Evolutionary conservation across 148 eudicot genomes (phyloP).

Genomic region (Selenicereus undatus): DNA sequence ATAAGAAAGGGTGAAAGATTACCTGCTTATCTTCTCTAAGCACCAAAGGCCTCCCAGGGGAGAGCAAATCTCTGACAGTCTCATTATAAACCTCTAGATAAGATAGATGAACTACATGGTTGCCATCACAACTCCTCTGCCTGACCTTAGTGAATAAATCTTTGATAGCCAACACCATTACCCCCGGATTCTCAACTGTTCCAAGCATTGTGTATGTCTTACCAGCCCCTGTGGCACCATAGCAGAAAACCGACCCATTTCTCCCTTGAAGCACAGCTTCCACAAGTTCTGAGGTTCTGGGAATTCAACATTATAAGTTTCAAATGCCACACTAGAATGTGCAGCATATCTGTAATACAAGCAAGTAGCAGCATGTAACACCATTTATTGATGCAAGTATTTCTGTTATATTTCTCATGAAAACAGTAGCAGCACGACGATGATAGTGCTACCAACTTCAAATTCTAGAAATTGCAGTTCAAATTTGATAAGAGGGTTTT

Average conservation of each 20-base stretch:
- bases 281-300: conserved; percentile 80
- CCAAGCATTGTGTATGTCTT: conserved; percentile 92
- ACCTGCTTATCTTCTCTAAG: conserved; percentile 94
- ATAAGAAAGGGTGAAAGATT: not conserved
- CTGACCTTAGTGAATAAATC: conserved; percentile 74
- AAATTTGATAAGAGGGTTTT: not conserved
- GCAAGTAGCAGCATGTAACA: not conserved
- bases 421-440: conserved; percentile 20
- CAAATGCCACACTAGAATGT: not conserved
- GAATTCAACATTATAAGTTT: conserved; percentile 16
- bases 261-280: conserved; percentile 83
- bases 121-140: conserved; percentile 76
- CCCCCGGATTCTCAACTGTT: conserved; percentile 75
- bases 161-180: conserved; percentile 86
- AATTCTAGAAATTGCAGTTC: not conserved
- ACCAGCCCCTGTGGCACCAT: conserved; percentile 93
- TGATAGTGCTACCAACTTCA: not conserved
- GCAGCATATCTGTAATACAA: not conserved
- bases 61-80: conserved; percentile 83
- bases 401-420: not conserved
- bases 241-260: conserved; percentile 88
- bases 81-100: conserved; percentile 92
- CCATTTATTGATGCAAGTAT: not conserved
- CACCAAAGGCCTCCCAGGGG: conserved; percentile 84
- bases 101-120: conserved; percentile 79